Conservation (phyloP, 768 basidiomycete genomes). For the Suillus clintonianus region DNA sequence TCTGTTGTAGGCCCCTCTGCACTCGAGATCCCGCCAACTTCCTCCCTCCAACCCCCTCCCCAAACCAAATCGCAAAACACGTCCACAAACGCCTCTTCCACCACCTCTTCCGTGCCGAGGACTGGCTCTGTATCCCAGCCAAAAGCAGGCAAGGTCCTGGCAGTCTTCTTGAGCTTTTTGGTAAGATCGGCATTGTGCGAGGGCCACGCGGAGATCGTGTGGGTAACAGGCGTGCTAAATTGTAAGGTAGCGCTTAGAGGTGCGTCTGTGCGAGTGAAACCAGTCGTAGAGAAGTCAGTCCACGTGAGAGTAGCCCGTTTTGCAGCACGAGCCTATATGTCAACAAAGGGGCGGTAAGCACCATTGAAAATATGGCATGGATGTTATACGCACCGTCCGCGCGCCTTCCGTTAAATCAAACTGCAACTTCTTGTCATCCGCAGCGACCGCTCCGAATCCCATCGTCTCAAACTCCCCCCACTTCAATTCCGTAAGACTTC, state of each 20-base stretch:
- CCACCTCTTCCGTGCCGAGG: constrained; percentile 71
- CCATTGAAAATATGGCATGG: background rate
- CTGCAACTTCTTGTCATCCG: constrained; percentile 70
- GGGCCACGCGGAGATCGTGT: constrained; percentile 74
- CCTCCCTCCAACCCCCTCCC: constrained; percentile 84
- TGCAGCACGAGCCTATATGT: constrained; percentile 54
- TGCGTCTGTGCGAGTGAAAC: constrained; percentile 79
- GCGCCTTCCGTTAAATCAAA: constrained; percentile 94
- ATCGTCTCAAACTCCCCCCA: constrained; percentile 91
- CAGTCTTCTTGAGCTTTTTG: constrained; percentile 81
- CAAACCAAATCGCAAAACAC: constrained; percentile 83
- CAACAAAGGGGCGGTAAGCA: constrained; percentile 10
- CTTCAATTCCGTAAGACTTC: constrained; percentile 79
- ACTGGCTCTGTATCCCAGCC: constrained; percentile 92
- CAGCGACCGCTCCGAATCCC: constrained; percentile 66
- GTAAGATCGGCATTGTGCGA: constrained; percentile 69
- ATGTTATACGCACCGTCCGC: constrained; percentile 48
- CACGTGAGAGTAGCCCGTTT: constrained; percentile 88
- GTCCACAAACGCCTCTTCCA: constrained; percentile 90
- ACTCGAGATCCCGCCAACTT: constrained; percentile 82
- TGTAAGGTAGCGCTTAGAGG: constrained; percentile 81
- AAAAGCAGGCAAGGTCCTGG: constrained; percentile 73
- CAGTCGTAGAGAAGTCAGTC: constrained; percentile 84
- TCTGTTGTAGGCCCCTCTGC: constrained; percentile 51
- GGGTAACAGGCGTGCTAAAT: constrained; percentile 60